Conservation (phyloP, 768 basidiomycete genomes). For the Amyloporia xantha region DNA sequence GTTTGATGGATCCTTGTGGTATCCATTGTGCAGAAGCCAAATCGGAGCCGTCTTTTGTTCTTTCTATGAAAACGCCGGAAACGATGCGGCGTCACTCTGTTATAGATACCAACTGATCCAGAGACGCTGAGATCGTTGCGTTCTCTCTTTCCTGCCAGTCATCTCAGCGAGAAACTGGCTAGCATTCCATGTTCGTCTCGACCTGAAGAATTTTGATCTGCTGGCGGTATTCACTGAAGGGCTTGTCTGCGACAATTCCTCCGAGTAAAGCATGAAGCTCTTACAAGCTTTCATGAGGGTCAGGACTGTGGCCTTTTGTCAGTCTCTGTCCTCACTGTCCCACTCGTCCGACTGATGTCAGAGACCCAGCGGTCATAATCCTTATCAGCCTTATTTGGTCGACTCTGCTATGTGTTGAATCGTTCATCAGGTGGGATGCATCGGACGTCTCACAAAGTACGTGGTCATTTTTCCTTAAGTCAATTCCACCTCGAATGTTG, state of each 20-base stretch:
- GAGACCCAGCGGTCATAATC: slow-evolving; percentile 34
- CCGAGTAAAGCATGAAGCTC: slow-evolving; percentile 15
- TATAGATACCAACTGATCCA: no score
- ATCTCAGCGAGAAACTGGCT: slow-evolving; percentile 3
- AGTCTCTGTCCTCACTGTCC: slow-evolving; percentile 7
- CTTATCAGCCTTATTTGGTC: slow-evolving; percentile 43
- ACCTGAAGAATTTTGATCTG: neutral
- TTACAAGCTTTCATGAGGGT: slow-evolving; percentile 19
- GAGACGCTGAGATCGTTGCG: no score
- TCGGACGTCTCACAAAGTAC: slow-evolving; percentile 38
- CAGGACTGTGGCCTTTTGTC: slow-evolving; percentile 22
- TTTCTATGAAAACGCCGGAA: no score
- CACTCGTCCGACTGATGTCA: slow-evolving; percentile 1
- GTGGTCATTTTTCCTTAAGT: neutral
- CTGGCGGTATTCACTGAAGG: no score
- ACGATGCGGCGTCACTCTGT: no score
- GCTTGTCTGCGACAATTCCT: no score
- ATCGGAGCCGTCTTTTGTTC: no score
- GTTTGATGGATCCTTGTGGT: no score
- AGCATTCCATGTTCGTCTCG: neutral
- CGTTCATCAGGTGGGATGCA: slow-evolving; percentile 41
- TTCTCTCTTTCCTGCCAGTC: no score
- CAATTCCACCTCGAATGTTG: neutral
- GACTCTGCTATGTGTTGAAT: slow-evolving; percentile 37
- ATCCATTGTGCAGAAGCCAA: no score